phyloP scores from a whole-genome alignment of 306 rosid species.

The Mimosa pudica region DNA sequence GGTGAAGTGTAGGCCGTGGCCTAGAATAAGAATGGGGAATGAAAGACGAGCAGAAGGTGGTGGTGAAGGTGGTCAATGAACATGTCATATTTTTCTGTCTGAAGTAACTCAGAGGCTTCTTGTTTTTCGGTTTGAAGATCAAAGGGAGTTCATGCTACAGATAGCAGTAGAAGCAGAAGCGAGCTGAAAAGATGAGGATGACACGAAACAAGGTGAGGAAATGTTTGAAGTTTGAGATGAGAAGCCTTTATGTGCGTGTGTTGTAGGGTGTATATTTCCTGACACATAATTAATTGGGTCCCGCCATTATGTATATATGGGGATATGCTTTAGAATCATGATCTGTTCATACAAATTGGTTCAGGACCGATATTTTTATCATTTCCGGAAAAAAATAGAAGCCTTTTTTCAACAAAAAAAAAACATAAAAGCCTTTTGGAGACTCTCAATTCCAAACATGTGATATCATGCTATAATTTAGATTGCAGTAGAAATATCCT shows the following conservation, averaged over 20 bases:
- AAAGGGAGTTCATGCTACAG: background rate
- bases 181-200: conserved; percentile 1
- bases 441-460: background rate
- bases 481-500: too few species aligned
- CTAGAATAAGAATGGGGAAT: background rate
- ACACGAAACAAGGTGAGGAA: background rate
- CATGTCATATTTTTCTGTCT: conserved; percentile 23
- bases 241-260: too few species aligned
- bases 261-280: background rate
- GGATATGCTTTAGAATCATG: background rate
- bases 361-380: too few species aligned
- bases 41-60: conserved; percentile 10
- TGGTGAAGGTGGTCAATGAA: conserved; percentile 1
- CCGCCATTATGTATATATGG: background rate
- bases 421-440: background rate
- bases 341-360: background rate
- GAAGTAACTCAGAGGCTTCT: background rate
- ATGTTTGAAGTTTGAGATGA: background rate
- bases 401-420: background rate
- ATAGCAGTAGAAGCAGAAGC: background rate
- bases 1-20: background rate
- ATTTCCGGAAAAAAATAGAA: background rate
- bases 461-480: background rate
- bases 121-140: background rate
- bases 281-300: background rate